Evolutionary conservation across 1,284 basidiomycete species (phyloP).

Genomic region (Trametes sp.): DNA sequence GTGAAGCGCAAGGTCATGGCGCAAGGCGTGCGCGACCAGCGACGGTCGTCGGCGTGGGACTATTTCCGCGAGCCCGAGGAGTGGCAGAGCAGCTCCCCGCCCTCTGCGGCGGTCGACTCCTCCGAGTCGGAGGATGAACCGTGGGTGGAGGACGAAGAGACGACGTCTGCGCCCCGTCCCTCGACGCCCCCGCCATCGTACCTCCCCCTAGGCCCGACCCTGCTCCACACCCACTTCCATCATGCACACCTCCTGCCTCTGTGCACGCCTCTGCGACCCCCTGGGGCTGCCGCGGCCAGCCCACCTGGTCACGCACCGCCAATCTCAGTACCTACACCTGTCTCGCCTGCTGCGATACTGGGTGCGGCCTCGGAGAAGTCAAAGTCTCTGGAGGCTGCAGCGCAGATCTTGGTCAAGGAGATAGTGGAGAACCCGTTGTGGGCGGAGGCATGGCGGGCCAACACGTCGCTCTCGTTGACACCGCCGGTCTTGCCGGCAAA

Average conservation of each 20-base stretch:
- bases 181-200: conserved; percentile 74
- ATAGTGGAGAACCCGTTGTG: conserved; percentile 73
- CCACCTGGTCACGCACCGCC: conserved; percentile 51
- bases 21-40: conserved; percentile 39
- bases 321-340: conserved; percentile 74
- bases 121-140: conserved; percentile 46
- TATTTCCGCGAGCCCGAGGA: conserved; percentile 51
- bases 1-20: conserved; percentile 63
- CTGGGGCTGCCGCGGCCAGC: conserved; percentile 55
- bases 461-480: conserved; percentile 40
- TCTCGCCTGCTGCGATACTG: conserved; percentile 74
- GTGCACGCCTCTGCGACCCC: conserved; percentile 62
- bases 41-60: conserved; percentile 48
- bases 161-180: conserved; percentile 53
- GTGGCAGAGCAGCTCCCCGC: conserved; percentile 47
- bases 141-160: conserved; percentile 47
- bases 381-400: conserved; percentile 70
- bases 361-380: conserved; percentile 67
- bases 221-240: conserved; percentile 70
- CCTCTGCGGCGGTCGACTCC: conserved; percentile 41
- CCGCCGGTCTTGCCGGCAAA: conserved; percentile 39
- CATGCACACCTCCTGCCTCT: conserved; percentile 66
- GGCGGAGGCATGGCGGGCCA: conserved; percentile 69
- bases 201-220: conserved; percentile 68
- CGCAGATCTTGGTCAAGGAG: conserved; percentile 65